Evolutionary conservation across 2,329 filamentous ascomycete species (phyloP).

Genomic region (Aspergillus puulaauensis): DNA sequence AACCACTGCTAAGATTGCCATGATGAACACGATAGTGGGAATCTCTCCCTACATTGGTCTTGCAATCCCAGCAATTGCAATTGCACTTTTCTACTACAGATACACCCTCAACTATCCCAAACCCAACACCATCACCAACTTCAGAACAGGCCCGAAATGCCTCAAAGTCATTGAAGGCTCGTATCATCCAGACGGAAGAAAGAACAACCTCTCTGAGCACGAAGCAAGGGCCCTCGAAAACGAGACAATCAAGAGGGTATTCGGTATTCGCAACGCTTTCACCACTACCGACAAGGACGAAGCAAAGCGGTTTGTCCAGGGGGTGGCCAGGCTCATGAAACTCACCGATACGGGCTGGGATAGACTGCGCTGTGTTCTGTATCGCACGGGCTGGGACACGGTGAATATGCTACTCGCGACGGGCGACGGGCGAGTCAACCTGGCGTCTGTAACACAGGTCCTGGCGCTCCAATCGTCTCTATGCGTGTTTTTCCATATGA

Average conservation of each 20-base stretch:
- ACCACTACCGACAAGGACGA: not conserved
- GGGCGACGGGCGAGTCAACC: not conserved
- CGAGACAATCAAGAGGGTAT: not conserved
- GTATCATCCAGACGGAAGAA: not conserved
- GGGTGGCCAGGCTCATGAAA: not conserved
- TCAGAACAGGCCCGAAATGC: not conserved
- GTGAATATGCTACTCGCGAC: not conserved
- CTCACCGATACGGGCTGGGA: not conserved
- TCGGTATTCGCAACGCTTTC: not conserved
- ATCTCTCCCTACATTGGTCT: no score
- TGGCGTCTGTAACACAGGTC: not conserved
- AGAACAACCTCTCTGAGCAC: not conserved
- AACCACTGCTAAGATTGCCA: no score
- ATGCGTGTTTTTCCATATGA: not conserved
- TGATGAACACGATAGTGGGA: no score
- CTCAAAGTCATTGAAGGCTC: not conserved
- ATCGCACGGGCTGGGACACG: not conserved
- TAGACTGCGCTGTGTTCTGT: not conserved
- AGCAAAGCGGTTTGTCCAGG: not conserved
- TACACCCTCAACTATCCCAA: no score
- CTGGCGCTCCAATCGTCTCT: not conserved
- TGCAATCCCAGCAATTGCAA: no score
- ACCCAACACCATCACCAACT: not conserved
- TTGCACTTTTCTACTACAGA: no score
- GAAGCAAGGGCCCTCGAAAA: not conserved